Conservation (phyloP, 75 land plant species). For the Pinus taeda region DNA sequence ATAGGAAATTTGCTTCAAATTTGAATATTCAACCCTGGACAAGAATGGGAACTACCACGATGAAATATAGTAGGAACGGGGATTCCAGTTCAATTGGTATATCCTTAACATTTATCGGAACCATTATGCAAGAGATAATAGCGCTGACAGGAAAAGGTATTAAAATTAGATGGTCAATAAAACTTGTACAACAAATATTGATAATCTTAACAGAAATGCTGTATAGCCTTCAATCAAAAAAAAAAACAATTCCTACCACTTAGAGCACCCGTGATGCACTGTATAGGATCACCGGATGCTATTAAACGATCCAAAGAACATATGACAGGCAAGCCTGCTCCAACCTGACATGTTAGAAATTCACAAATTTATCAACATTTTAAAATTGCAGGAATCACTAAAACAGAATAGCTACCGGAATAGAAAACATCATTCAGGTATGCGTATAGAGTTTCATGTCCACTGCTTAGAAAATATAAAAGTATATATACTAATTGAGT, state of each 20-base stretch:
- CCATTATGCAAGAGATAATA: background rate
- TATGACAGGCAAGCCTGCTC: constrained; percentile 89
- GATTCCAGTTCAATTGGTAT: too few species aligned
- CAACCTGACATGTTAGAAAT: constrained; percentile 46
- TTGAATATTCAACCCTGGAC: background rate
- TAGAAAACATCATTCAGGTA: background rate
- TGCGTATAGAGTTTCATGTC: too few species aligned
- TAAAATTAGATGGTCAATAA: background rate
- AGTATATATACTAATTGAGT: too few species aligned
- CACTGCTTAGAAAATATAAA: too few species aligned
- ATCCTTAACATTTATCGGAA: background rate
- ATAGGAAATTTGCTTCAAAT: background rate
- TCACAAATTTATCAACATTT: background rate
- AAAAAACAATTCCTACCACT: constrained; percentile 47
- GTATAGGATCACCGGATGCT: constrained; percentile 64
- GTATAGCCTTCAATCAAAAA: background rate
- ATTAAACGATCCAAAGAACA: constrained; percentile 47
- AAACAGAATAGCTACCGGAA: background rate
- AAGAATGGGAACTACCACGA: too few species aligned
- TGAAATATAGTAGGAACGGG: too few species aligned
- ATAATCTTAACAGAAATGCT: background rate
- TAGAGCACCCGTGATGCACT: constrained; percentile 61
- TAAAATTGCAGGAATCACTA: background rate
- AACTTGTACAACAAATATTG: background rate
- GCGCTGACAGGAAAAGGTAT: background rate